Base-by-base conservation (phyloP, 2,329 filamentous ascomycete genomes). In the Neoscytalidium dimidiatum region DNA sequence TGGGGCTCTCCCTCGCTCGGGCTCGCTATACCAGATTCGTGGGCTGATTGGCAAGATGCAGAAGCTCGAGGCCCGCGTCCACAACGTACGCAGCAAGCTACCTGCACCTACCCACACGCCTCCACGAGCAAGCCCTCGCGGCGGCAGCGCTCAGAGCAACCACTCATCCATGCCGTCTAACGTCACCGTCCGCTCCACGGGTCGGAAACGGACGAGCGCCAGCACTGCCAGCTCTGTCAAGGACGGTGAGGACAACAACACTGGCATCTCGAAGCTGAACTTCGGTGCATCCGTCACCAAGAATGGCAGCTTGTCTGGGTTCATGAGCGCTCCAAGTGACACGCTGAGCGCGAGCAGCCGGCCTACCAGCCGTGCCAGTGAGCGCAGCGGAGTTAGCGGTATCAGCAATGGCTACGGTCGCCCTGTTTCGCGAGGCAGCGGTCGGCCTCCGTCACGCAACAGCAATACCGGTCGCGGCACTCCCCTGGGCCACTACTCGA, bases 1-100 rank as follows among this genome's bases (percentile, higher is more conserved):
- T 86, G 28, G 81, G 83, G 62, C 88, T 84, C 72, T 88, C 62
- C 84, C 86, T 49, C 82, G 85, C 67, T 88, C 87, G 31, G 85
- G 86, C 68, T 98, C 95, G 1, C 86, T 99, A 57, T 91, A 91
- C 69, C 95, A 99, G 76, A 96, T 99, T 73, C 92, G 94, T 68
- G 91, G 90, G 31, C 88, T 99, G 69, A 97, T 96, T 66, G 94
- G 92, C 29, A 95, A 98, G 80, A 97, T 98, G 93, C 92, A 97
- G 78, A 92, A 92, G 70, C 88, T 99, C 67, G 95, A 98, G 77
- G 92, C 95, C 68, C 88, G 95, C 49, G 94, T 99, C 9, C 93
- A 98, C 67, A 92, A 90, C 26, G 95, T 90, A 19, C 89, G 93
- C 70, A 97, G 94, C 43, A 97, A 95, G 78, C 86, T 99, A 21